phyloP scores from a whole-genome alignment of 148 eudicot species.

The Chenopodium berlandieri region DNA sequence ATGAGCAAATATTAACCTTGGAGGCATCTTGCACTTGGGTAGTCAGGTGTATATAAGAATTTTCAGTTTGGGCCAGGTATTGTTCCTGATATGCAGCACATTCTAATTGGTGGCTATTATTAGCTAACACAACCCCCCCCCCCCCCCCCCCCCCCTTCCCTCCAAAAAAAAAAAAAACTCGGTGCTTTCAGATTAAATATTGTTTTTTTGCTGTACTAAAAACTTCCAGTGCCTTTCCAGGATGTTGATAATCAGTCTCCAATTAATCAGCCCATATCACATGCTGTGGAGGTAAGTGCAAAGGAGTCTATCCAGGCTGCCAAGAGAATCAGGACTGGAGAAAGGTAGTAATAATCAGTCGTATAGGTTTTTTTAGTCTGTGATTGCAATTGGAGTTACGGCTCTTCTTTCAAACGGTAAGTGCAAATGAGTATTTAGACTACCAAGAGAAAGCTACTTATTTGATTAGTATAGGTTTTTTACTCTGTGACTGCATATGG shows the following conservation, averaged over 20 bases:
- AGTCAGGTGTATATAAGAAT: no score
- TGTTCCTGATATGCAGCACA: not conserved
- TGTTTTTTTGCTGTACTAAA: not conserved
- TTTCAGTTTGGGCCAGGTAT: not conserved
- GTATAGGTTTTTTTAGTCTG: no score
- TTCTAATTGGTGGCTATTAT: not conserved
- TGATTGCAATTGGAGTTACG: no score
- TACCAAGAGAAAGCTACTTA: conserved; percentile 50
- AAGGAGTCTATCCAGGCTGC: conserved; percentile 34
- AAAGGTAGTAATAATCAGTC: no score
- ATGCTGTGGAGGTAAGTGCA: conserved; percentile 33
- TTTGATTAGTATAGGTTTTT: conserved; percentile 9
- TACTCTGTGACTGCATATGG: conserved; percentile 1
- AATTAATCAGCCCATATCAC: conserved; percentile 26
- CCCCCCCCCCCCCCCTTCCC: no score
- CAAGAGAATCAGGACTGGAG: conserved; percentile 32
- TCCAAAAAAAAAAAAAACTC: no score
- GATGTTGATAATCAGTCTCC: conserved; percentile 34
- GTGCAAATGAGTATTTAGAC: conserved; percentile 32
- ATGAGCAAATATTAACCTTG: no score
- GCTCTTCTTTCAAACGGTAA: not conserved
- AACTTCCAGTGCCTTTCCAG: conserved; percentile 28
- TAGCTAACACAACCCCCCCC: no score
- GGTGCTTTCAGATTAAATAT: not conserved
- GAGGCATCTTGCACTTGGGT: no score